Base-by-base conservation (phyloP, 495 filamentous ascomycete genomes). In the Penicillium paxilli region DNA sequence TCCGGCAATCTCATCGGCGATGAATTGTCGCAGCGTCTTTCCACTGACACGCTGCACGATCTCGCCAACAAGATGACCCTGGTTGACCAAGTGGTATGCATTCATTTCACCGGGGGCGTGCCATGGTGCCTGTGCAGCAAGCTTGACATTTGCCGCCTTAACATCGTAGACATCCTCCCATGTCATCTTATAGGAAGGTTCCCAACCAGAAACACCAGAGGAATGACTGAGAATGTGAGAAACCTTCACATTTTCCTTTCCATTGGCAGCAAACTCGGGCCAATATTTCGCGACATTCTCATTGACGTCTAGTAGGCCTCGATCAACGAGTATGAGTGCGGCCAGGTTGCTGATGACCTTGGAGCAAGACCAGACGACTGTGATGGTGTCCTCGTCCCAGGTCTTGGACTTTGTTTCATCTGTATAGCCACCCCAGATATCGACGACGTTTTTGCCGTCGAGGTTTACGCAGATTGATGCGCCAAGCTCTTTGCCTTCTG, bases 361-460 rank as follows among this genome's bases (percentile, higher is more conserved):
- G 25, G 67, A 66, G 47, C 57, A 66, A 0, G 75, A 79, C 68
- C 69, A 79, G 1, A 79, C 65, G n/a, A 51, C 47, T 1, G 56
- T 51, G 8, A 80, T 51, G 9, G 78, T 80, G 51, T 78, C 58
- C 16, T 73, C 47, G 6, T 54, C 40, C 78, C 78, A 80, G 6
- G 66, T 64, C 7, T 49, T 30, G 3, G 65, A 66, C 3, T 52
- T 53, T 2, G 51, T 55, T 14, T 51, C 40, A 23, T 76, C 66
- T 4, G 59, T 48, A 49, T 72, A 58, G 12, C 78, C 78, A 41
- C 70, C 75, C 76, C 76, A 80, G 48, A 80, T 60, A 35, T 80
- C 73, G 35, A 79, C 24, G 20, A 80, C 73, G 25, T 69, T 59
- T 26, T 66, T 62, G 23, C 75, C 78, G 45, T 66, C 63, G 24